A percentile compares a stretch with the other conserved stretches of the same genome.
These are phyloP conservation scores for Colletotrichum noveboracense DNA, from an alignment of 2,329 filamentous ascomycete species.

Conservation along the genomic window DNA sequence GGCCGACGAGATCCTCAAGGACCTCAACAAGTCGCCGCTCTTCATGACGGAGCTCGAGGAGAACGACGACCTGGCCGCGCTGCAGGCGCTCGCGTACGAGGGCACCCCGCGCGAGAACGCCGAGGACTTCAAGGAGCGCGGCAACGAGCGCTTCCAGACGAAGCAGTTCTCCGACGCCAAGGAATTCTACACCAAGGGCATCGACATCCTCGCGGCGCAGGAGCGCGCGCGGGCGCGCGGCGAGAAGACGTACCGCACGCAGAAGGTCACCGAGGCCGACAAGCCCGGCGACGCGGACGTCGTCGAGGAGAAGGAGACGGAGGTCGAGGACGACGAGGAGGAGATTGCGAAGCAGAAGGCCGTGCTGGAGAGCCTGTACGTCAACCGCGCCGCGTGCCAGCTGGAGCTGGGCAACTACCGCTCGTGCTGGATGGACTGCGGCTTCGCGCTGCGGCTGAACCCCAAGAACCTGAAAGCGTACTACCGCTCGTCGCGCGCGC, in stretches of 20 bases:
- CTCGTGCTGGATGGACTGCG: conserved; percentile 84
- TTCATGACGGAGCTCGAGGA: conserved; percentile 97
- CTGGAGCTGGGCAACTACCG: conserved; percentile 89
- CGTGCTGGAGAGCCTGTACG: conserved; percentile 77
- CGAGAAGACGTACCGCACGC: conserved; percentile 23
- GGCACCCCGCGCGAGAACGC: conserved; percentile 86
- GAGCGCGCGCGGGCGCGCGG: conserved; percentile 58
- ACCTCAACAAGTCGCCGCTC: conserved; percentile 72
- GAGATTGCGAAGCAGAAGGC: conserved; percentile 64
- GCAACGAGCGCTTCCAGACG: conserved; percentile 83
- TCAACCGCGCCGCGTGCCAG: conserved; percentile 90
- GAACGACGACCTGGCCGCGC: conserved; percentile 83
- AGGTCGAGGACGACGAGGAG: conserved; percentile 60
- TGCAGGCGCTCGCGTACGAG: conserved; percentile 91
- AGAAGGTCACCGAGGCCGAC: conserved; percentile 18
- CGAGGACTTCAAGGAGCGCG: conserved; percentile 85
- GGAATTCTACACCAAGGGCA: conserved; percentile 91
- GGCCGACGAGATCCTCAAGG: conserved; percentile 59
- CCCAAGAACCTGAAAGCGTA: conserved; percentile 85
- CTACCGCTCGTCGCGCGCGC: conserved; percentile 82
- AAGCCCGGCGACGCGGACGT: conserved; percentile 35
- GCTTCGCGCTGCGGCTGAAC: conserved; percentile 79
- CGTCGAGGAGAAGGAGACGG: conserved; percentile 40
- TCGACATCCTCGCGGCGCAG: conserved; percentile 72
- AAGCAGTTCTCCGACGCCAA: conserved; percentile 82